Base-by-base conservation (phyloP, 2,329 filamentous ascomycete genomes). In the Ophiostoma sp. region DNA sequence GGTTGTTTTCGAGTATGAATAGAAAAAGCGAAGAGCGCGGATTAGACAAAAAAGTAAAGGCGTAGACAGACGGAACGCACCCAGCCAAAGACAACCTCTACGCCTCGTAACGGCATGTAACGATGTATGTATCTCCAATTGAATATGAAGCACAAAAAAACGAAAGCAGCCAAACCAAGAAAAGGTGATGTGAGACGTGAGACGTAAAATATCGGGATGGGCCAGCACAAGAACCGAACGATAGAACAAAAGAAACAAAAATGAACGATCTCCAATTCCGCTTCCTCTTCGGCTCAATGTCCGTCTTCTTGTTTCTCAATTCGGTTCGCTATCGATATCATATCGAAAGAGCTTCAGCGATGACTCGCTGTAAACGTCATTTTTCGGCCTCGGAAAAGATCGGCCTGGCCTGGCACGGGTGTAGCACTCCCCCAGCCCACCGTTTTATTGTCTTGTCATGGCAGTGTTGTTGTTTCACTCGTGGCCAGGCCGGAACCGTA, bases 111-210 rank as follows among this genome's bases (percentile, higher is more conserved):
- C 17, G 48, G 42, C 61, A 48, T 72, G 70, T 72, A 68, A 72
- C 70, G 61, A 72, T 72, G 70, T 55, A 66, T 72, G 59, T 72
- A 72, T 61, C 70, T 55, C 55, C 48, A 64, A 71, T 71, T 71
- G 69, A 48, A 71, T 31, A 72, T 45, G 9, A 71, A 71, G 45
- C 45, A 50, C 8, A 52, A 57, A 19, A 70, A 50, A 45, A 39
- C 33, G 3, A 28, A 8, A 31, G 12, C 22, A 39, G 33, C 7
- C n/a, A n/a, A 42, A 12, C 28, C 28, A 17, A 33, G 17, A 48
- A 17, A 4, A 12, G 5, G 15, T 12, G 36, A 17, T 28, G 7
- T 9, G 50, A 9, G 50, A 55, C 19, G 59, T 22, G 59, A 25
- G n/a, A 25, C 59, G 33, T 9, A 25, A 22, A 15, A 39, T 22